A percentile compares a stretch with the other conserved stretches of the same genome.
These are phyloP conservation scores for Entomophthora muscae DNA, from an alignment of 371 early-diverging fungal genomes.

Conservation along the genomic window DNA sequence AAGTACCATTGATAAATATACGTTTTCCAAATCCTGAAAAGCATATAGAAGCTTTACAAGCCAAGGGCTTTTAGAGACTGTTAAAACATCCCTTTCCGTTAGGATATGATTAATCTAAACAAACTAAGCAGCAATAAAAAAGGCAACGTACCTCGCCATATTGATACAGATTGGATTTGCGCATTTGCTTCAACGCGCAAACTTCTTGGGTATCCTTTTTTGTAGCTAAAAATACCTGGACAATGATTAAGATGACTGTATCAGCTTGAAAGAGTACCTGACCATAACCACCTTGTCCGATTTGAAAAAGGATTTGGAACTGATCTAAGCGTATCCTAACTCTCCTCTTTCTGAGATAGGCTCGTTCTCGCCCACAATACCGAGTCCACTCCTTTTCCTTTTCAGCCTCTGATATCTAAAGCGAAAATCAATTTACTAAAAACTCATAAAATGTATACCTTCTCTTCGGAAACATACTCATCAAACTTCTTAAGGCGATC, in stretches of 20 bases:
- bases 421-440: constrained; percentile 13
- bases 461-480: constrained; percentile 14
- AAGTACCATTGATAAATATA: constrained; percentile 44
- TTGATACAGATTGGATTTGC: constrained; percentile 51
- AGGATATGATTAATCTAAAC: constrained; percentile 33
- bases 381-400: constrained; percentile 26
- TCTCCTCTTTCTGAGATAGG: constrained; percentile 36
- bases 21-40: constrained; percentile 43
- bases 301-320: constrained; percentile 53
- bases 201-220: constrained; percentile 54
- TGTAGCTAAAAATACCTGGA: constrained; percentile 28
- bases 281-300: constrained; percentile 77
- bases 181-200: constrained; percentile 74
- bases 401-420: constrained; percentile 19
- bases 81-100: constrained; percentile 65
- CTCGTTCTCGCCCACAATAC: constrained; percentile 29
- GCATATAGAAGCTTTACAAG: constrained; percentile 49
- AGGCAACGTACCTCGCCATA: constrained; percentile 32
- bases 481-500: constrained; percentile 33
- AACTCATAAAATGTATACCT: constrained; percentile 9
- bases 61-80: constrained; percentile 36
- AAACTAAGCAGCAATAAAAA: neutral
- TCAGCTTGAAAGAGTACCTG: constrained; percentile 17
- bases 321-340: constrained; percentile 35
- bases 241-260: neutral